Conservation (phyloP, 441 rosid species). For the Gossypium schwendimanii region DNA sequence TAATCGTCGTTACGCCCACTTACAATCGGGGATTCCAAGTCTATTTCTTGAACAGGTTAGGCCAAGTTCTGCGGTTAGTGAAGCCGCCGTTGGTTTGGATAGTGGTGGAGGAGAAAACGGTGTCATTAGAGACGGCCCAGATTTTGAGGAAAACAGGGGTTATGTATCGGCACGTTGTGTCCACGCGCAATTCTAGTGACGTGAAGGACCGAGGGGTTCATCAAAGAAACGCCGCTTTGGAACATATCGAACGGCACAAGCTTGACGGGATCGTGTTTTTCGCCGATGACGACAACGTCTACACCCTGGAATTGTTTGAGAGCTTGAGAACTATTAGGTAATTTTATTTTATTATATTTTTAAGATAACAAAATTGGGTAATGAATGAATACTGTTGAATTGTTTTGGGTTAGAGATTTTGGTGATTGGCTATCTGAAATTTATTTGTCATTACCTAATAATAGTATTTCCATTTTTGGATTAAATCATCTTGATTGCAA, state of each 20-base stretch:
- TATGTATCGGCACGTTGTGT: conserved; percentile 82
- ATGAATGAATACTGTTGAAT: background rate
- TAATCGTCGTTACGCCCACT: conserved; percentile 82
- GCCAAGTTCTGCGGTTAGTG: conserved; percentile 71
- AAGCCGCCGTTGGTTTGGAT: conserved; percentile 81
- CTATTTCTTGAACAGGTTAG: conserved; percentile 62
- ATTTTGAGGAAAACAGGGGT: conserved; percentile 76
- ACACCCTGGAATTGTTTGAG: conserved; percentile 68
- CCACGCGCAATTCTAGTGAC: conserved; percentile 41
- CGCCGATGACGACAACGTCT: conserved; percentile 85
- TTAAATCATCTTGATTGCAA: background rate
- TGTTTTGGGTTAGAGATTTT: background rate
- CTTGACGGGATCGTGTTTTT: conserved; percentile 88
- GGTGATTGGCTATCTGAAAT: background rate
- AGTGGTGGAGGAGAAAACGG: conserved; percentile 66
- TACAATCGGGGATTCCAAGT: conserved; percentile 74
- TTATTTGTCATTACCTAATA: background rate
- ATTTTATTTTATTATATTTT: background rate
- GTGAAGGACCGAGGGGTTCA: conserved; percentile 79
- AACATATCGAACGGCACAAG: conserved; percentile 69
- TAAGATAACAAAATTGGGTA: background rate
- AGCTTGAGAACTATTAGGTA: conserved; percentile 68
- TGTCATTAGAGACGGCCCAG: conserved; percentile 77
- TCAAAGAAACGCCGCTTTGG: conserved; percentile 79
- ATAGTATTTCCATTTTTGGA: background rate